A percentile compares a stretch with the other conserved stretches of the same genome.
Conservation (phyloP, 163 green algal genomes). For the Scenedesmus sp. region DNA sequence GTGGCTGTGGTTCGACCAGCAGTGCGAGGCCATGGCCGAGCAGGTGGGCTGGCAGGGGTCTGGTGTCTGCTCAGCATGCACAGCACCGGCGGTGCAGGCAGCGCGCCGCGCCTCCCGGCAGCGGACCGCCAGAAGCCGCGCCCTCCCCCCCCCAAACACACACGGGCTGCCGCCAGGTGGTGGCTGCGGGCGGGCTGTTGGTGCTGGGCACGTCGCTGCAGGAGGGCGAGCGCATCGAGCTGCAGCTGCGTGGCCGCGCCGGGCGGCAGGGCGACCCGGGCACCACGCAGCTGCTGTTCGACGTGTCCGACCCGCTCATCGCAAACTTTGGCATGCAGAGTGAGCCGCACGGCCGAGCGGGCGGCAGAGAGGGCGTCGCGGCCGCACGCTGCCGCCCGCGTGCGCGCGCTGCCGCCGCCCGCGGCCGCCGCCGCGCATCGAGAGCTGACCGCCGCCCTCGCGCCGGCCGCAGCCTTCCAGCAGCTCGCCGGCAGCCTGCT, state of each 20-base stretch:
- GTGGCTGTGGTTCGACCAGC: slow-evolving; percentile 73
- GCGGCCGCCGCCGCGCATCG: neutral
- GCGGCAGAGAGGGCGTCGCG: too few relatives aligned
- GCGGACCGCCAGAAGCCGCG: too few relatives aligned
- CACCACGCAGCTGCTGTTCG: slow-evolving; percentile 70
- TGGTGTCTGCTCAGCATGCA: too few relatives aligned
- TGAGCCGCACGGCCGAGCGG: slow-evolving; percentile 6
- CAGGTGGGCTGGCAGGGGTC: slow-evolving; percentile 58
- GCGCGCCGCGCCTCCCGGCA: too few relatives aligned
- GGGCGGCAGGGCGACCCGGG: slow-evolving; percentile 81
- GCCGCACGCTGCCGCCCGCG: neutral
- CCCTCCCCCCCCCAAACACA: neutral
- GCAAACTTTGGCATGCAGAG: slow-evolving; percentile 53
- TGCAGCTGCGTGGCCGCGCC: slow-evolving; percentile 79
- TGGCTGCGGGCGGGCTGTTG: slow-evolving; percentile 76
- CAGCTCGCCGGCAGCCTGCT: slow-evolving; percentile 20
- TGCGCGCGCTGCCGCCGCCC: neutral
- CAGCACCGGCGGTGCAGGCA: neutral
- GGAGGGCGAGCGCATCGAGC: slow-evolving; percentile 73
- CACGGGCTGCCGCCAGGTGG: slow-evolving; percentile 58
- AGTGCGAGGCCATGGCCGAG: slow-evolving; percentile 52
- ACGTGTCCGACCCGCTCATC: slow-evolving; percentile 68
- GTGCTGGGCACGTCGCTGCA: slow-evolving; percentile 83
- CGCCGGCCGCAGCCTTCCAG: slow-evolving; percentile 28
- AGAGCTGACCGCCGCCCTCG: neutral